Evolutionary conservation across 2,329 filamentous ascomycete genomes (phyloP).

Genomic region (Ophiostoma triangulosporum): DNA sequence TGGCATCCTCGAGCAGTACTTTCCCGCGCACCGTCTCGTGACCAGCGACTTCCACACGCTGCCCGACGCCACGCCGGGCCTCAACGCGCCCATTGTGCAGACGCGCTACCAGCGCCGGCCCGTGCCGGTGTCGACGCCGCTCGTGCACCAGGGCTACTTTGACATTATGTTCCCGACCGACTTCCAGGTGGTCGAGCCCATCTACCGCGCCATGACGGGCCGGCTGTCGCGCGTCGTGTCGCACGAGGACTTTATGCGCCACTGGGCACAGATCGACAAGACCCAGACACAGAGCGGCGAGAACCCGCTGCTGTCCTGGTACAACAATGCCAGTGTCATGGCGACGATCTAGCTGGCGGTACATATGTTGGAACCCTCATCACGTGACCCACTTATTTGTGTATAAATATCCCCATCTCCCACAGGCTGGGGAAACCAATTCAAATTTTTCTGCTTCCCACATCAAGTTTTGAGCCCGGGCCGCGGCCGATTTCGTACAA

Average conservation of each 20-base stretch:
- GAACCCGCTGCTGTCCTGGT: conserved; percentile 85
- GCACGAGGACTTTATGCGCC: conserved; percentile 80
- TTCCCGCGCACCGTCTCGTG: conserved; percentile 78
- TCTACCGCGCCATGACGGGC: conserved; percentile 87
- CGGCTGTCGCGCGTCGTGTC: conserved; percentile 74
- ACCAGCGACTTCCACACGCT: conserved; percentile 83
- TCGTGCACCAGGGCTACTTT: conserved; percentile 97
- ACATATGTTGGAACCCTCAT: too few relatives aligned
- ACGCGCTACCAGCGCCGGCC: conserved; percentile 79
- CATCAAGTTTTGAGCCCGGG: too few relatives aligned
- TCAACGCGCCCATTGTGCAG: conserved; percentile 93
- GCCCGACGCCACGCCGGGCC: conserved; percentile 66
- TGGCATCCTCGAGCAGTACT: conserved; percentile 73
- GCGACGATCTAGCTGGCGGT: conserved; percentile 49
- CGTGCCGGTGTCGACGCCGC: conserved; percentile 77
- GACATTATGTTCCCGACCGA: conserved; percentile 98
- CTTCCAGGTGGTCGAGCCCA: conserved; percentile 77
- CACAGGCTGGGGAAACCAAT: too few relatives aligned
- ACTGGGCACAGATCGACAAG: conserved; percentile 83
- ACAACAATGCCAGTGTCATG: conserved; percentile 89
- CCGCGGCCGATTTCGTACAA: too few relatives aligned
- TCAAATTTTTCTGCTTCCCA: too few relatives aligned
- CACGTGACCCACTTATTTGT: too few relatives aligned
- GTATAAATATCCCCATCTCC: too few relatives aligned
- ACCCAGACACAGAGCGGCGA: conserved; percentile 82